Percentiles rank a stretch among this genome's conserved stretches.
Evolutionary conservation across 768 basidiomycete genomes (phyloP).

Genomic region (Naganishia antarctica): DNA sequence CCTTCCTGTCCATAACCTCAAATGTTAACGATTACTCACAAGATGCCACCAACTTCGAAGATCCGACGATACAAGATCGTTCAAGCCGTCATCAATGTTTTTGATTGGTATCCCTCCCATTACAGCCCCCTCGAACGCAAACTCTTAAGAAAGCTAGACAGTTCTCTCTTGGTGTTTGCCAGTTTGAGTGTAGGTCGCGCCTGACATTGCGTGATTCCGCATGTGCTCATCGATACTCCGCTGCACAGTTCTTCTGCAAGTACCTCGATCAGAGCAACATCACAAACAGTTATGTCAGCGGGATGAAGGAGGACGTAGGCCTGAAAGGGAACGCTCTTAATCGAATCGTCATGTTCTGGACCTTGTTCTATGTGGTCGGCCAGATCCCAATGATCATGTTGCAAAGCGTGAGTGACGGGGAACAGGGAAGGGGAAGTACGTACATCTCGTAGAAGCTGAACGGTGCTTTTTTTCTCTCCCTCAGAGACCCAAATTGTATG

Average conservation of each 20-base stretch:
- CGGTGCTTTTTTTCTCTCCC: no score
- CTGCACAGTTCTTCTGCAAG: conserved; percentile 27
- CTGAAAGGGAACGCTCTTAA: conserved; percentile 36
- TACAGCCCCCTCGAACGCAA: conserved; percentile 30
- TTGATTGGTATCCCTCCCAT: conserved; percentile 38
- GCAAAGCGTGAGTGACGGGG: conserved; percentile 28
- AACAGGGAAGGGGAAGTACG: no score
- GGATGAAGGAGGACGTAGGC: conserved; percentile 38
- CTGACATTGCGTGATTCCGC: not conserved
- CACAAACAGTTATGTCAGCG: conserved; percentile 37
- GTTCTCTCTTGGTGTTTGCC: conserved; percentile 35
- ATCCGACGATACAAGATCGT: not conserved
- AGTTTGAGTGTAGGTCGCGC: conserved; percentile 31
- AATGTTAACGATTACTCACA: no score
- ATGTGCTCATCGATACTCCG: no score
- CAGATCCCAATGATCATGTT: conserved; percentile 36
- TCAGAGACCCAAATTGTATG: conserved; percentile 26
- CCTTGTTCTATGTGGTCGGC: conserved; percentile 28
- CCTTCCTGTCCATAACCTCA: no score
- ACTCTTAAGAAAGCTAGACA: conserved; percentile 35
- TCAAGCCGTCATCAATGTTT: conserved; percentile 28
- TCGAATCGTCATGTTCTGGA: conserved; percentile 33
- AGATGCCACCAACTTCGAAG: not conserved
- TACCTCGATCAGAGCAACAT: conserved; percentile 31
- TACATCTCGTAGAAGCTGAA: no score